Percentiles rank a stretch among this genome's conserved stretches.
phyloP scores from a whole-genome alignment of 2,329 filamentous ascomycete genomes.

The Nemania diffusa region DNA sequence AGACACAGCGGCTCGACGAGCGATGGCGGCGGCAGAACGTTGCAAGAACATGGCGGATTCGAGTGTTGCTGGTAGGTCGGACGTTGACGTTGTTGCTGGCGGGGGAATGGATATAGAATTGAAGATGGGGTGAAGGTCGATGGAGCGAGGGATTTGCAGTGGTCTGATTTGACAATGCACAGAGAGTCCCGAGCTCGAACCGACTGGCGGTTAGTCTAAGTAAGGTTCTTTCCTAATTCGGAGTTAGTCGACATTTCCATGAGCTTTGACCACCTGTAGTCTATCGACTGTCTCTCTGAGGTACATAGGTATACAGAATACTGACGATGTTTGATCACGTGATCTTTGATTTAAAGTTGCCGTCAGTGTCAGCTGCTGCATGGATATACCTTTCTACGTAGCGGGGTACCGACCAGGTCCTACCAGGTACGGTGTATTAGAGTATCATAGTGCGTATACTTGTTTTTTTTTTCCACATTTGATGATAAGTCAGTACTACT shows the following conservation, averaged over 20 bases:
- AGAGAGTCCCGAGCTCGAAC: constrained; percentile 30
- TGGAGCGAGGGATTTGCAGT: constrained; percentile 57
- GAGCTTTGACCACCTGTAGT: neutral
- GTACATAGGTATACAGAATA: neutral
- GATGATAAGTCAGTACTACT: no score
- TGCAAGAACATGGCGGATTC: constrained; percentile 68
- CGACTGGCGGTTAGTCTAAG: constrained; percentile 18
- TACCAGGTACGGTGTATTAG: no score
- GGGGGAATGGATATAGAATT: constrained; percentile 13
- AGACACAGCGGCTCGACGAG: constrained; percentile 66
- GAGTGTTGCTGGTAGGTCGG: constrained; percentile 39
- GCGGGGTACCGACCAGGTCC: no score
- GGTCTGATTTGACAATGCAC: constrained; percentile 56
- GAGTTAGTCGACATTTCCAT: constrained; percentile 38
- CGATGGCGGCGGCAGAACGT: constrained; percentile 69
- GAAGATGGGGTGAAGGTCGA: constrained; percentile 26
- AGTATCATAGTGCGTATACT: no score
- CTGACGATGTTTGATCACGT: constrained; percentile 1
- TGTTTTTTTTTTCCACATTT: no score
- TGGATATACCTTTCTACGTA: no score
- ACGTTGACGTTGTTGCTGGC: constrained; percentile 17
- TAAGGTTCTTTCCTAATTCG: constrained; percentile 34
- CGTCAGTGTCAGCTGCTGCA: no score
- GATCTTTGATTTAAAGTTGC: neutral
- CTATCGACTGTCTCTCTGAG: neutral